phyloP scores from a whole-genome alignment of 345 rosid genomes.

The Gossypioides kirkii region DNA sequence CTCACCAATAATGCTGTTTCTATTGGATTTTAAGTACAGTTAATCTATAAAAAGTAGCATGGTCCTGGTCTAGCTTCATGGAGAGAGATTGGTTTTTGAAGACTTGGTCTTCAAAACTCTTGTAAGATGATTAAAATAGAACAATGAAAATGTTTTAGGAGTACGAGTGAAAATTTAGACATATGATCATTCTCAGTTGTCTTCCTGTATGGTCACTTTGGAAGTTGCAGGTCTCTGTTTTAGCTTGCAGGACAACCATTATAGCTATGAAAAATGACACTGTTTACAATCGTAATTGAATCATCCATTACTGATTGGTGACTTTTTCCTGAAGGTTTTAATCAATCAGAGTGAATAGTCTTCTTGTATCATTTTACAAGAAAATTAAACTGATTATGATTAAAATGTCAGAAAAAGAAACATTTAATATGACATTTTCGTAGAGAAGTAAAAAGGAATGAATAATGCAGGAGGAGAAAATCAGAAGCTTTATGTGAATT shows the following conservation, averaged over 20 bases:
- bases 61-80: background rate
- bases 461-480: no score
- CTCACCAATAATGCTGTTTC: background rate
- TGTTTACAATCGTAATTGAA: background rate
- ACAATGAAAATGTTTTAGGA: background rate
- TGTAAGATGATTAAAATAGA: background rate
- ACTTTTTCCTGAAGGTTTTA: background rate
- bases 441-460: no score
- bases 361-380: background rate
- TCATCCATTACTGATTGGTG: background rate
- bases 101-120: background rate
- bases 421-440: background rate
- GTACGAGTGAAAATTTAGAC: background rate
- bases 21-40: background rate
- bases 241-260: background rate
- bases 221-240: background rate
- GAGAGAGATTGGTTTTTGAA: background rate
- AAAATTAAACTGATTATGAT: background rate
- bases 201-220: conserved; percentile 4
- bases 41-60: conserved; percentile 2
- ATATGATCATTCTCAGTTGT: background rate
- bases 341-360: background rate
- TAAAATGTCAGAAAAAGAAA: background rate
- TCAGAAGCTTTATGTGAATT: no score
- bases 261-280: background rate